phyloP scores from a whole-genome alignment of 768 basidiomycete species.

The Gloeopeniophorella convolvens region DNA sequence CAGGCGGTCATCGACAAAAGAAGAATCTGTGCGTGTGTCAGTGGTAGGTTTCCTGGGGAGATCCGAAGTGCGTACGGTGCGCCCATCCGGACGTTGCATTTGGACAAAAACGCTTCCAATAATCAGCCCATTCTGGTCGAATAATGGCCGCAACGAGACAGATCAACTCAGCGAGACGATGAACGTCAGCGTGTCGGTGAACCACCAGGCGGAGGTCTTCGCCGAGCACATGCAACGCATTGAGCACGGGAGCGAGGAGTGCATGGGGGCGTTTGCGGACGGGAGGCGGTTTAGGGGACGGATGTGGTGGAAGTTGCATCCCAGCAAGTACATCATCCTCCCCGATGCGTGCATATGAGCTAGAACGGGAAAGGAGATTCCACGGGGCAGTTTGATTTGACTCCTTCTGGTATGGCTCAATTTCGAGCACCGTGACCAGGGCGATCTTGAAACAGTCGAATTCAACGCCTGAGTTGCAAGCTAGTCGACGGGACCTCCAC shows the following conservation, averaged over 20 bases:
- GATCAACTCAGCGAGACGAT: slow-evolving; percentile 53
- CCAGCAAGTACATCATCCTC: slow-evolving; percentile 54
- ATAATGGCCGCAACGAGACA: slow-evolving; percentile 56
- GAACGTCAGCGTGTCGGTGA: slow-evolving; percentile 48
- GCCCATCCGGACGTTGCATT: slow-evolving; percentile 53
- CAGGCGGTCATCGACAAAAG: slow-evolving; percentile 60
- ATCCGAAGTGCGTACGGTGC: slow-evolving; percentile 20
- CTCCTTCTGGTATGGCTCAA: slow-evolving; percentile 16
- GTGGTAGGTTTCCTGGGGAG: background rate
- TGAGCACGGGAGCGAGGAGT: slow-evolving; percentile 53
- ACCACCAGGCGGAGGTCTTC: slow-evolving; percentile 61
- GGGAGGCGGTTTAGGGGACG: background rate
- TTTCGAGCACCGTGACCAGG: slow-evolving; percentile 42
- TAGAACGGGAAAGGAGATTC: slow-evolving; percentile 40
- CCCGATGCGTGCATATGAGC: slow-evolving; percentile 41
- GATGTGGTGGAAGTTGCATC: slow-evolving; percentile 33
- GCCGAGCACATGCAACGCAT: slow-evolving; percentile 73
- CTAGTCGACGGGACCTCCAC: slow-evolving; percentile 47
- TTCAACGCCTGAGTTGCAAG: slow-evolving; percentile 41
- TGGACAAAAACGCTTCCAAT: slow-evolving; percentile 82
- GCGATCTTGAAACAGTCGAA: slow-evolving; percentile 52
- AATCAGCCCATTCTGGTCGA: slow-evolving; percentile 85
- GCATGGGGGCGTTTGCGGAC: slow-evolving; percentile 31
- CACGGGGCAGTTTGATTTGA: slow-evolving; percentile 32
- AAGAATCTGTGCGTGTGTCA: slow-evolving; percentile 21